These are phyloP conservation scores for Fusarium clavum DNA, from an alignment of 2,329 filamentous ascomycete species.

Conservation along the genomic window DNA sequence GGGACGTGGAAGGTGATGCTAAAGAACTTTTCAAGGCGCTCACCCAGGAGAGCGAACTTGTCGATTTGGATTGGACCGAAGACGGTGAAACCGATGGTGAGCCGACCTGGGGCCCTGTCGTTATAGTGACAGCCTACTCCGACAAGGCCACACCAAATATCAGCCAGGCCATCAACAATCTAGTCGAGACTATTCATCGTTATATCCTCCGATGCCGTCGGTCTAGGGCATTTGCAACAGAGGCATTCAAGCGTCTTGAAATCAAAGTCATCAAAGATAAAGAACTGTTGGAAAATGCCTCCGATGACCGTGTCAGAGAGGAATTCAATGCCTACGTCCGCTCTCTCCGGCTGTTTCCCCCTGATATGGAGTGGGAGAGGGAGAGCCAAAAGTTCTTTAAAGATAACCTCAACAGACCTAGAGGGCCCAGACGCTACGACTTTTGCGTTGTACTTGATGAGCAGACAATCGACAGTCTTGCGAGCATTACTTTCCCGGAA, in stretches of 20 bases:
- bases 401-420: constrained; percentile 13
- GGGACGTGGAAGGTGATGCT: not conserved
- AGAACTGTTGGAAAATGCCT: constrained; percentile 12
- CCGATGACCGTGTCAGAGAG: constrained; percentile 27
- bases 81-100: not conserved
- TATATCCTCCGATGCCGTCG: not conserved
- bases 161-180: constrained; percentile 4
- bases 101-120: constrained; percentile 17
- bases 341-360: not conserved
- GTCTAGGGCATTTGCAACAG: not conserved
- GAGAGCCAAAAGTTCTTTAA: not conserved
- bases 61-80: not conserved
- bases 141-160: constrained; percentile 7
- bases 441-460: constrained; percentile 14
- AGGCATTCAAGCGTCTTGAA: constrained; percentile 6
- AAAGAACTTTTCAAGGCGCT: constrained; percentile 5
- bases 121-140: constrained; percentile 22
- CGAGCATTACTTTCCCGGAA: not conserved
- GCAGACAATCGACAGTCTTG: not conserved
- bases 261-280: constrained; percentile 18
- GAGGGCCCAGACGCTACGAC: not conserved
- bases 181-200: constrained; percentile 8
- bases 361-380: not conserved
- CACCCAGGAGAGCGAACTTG: not conserved
- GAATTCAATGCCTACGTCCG: constrained; percentile 27